phyloP scores from a whole-genome alignment of 1,284 basidiomycete species.

The Trichosporon faecale region DNA sequence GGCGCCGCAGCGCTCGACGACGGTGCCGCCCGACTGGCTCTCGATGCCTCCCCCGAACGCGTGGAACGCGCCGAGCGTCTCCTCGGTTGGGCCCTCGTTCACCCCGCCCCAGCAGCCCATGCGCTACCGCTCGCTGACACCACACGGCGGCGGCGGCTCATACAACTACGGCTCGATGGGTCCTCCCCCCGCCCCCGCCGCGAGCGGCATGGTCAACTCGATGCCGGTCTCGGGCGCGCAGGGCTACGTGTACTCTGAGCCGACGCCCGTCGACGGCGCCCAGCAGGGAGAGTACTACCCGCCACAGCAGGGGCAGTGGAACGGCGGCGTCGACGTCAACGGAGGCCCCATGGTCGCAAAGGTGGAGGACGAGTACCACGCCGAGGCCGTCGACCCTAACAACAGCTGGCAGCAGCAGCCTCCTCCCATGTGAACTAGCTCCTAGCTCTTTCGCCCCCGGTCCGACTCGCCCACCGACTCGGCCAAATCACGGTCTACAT shows the following conservation, averaged over 20 bases:
- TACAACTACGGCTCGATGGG: conserved; percentile 26
- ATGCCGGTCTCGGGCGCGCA: neutral
- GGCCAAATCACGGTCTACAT: conserved; percentile 1
- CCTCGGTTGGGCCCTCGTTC: conserved; percentile 16
- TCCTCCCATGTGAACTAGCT: neutral
- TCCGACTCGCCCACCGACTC: neutral
- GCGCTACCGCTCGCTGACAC: conserved; percentile 27
- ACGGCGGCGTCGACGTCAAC: conserved; percentile 10
- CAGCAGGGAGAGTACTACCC: neutral
- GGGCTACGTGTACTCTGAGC: conserved; percentile 6
- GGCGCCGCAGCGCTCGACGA: conserved; percentile 22
- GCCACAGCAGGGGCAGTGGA: conserved; percentile 4
- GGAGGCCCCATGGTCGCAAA: neutral
- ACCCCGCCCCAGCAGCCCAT: conserved; percentile 22
- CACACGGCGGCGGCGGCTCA: conserved; percentile 12
- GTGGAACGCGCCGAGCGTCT: conserved; percentile 11
- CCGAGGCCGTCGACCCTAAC: neutral
- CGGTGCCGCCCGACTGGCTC: conserved; percentile 29
- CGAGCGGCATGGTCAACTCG: neutral
- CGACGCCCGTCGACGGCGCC: neutral
- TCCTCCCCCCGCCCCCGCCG: conserved; percentile 21
- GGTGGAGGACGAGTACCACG: conserved; percentile 1
- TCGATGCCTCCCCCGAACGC: conserved; percentile 27
- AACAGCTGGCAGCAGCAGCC: conserved; percentile 7
- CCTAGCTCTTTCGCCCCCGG: neutral